These are phyloP conservation scores for Bauhinia variegata DNA, from an alignment of 306 rosid species.

Conservation along the genomic window DNA sequence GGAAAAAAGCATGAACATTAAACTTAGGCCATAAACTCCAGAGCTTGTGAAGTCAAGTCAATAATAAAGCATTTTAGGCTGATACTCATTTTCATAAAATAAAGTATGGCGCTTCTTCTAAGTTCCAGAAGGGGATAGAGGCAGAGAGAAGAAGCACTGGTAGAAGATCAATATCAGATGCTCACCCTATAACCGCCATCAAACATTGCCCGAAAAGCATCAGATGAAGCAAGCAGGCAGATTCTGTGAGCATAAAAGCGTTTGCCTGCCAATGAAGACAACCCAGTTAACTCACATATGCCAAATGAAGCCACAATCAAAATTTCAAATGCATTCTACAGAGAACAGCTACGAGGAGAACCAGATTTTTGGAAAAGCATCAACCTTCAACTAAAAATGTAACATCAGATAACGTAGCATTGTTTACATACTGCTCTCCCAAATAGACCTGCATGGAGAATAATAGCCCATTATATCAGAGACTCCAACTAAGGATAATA, in stretches of 20 bases:
- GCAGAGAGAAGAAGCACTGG: slow-evolving; percentile 5
- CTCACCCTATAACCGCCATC: slow-evolving; percentile 99
- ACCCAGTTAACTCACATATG: slow-evolving; percentile 17
- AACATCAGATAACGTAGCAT: slow-evolving; percentile 79
- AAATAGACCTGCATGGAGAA: slow-evolving; percentile 83
- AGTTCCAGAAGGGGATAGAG: slow-evolving; percentile 1
- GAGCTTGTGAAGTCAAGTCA: slow-evolving; percentile 31
- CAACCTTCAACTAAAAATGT: slow-evolving; percentile 96
- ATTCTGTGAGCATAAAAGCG: slow-evolving; percentile 96
- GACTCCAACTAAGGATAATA: slow-evolving; percentile 13
- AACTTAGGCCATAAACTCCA: slow-evolving; percentile 17
- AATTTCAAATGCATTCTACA: slow-evolving; percentile 7
- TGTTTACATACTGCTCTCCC: slow-evolving; percentile 92
- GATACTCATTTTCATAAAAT: not conserved
- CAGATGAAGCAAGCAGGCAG: slow-evolving; percentile 94
- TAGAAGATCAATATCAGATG: slow-evolving; percentile 8
- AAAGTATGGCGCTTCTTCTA: not conserved
- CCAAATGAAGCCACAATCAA: slow-evolving; percentile 29
- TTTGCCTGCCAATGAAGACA: slow-evolving; percentile 59
- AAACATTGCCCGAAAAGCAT: slow-evolving; percentile 98
- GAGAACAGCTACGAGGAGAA: slow-evolving; percentile 18
- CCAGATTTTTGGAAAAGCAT: slow-evolving; percentile 30
- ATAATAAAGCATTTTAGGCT: not conserved
- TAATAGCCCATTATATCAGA: slow-evolving; percentile 30
- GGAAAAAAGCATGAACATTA: slow-evolving; percentile 17